phyloP scores from a whole-genome alignment of 2,329 filamentous ascomycete genomes.

The Fusarium luffae region DNA sequence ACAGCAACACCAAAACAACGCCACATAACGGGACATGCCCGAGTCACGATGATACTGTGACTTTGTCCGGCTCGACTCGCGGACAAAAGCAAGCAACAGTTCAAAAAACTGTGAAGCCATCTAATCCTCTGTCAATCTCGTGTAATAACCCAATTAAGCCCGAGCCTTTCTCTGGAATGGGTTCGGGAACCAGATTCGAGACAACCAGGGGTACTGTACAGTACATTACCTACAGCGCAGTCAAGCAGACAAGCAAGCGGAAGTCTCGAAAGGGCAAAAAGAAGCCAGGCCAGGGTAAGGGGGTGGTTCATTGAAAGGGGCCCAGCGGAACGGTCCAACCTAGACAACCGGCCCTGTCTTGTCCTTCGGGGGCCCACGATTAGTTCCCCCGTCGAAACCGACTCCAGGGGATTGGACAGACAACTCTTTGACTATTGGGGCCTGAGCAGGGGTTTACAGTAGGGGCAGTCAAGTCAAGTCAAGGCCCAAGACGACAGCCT shows the following conservation, averaged over 20 bases:
- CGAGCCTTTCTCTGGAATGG: constrained; percentile 34
- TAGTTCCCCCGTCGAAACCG: constrained; percentile 40
- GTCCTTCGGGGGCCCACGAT: constrained; percentile 28
- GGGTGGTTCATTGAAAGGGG: constrained; percentile 30
- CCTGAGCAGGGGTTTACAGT: constrained; percentile 15
- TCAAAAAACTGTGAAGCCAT: constrained; percentile 2
- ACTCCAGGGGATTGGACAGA: constrained; percentile 35
- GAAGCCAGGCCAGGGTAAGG: constrained; percentile 9
- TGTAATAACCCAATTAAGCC: constrained; percentile 1
- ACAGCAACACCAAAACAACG: constrained; percentile 1
- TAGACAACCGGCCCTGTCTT: constrained; percentile 39
- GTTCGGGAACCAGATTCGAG: constrained; percentile 39
- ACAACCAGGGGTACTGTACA: constrained; percentile 19
- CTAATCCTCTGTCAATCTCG: constrained; percentile 30
- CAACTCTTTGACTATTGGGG: constrained; percentile 29
- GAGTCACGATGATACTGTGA: constrained; percentile 23
- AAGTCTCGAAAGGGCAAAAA: constrained; percentile 4
- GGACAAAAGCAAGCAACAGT: neutral
- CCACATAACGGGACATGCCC: constrained; percentile 16
- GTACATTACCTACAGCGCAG: neutral
- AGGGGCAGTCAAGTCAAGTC: neutral
- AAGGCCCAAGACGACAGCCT: constrained; percentile 8
- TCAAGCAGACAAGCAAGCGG: constrained; percentile 8
- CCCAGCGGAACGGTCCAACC: constrained; percentile 46
- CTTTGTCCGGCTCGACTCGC: constrained; percentile 24